Conservation (phyloP, 176 grass and related monocot genomes). For the Oryza longistaminata region DNA sequence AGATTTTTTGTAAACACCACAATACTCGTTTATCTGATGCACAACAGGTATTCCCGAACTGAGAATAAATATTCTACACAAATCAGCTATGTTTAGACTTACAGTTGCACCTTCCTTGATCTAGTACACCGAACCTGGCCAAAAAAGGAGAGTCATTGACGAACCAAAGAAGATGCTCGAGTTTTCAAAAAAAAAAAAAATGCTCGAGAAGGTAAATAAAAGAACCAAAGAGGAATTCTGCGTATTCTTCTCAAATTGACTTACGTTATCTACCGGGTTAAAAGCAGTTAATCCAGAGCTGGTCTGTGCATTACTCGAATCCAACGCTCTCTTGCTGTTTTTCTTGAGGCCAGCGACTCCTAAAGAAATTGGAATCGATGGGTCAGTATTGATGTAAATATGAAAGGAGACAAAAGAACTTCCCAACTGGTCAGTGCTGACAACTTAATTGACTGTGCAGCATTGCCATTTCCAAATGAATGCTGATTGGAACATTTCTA, state of each 20-base stretch:
- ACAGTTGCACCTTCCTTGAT: constrained; percentile 44
- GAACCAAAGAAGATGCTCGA: neutral
- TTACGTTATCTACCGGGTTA: constrained; percentile 37
- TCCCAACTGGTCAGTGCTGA: neutral
- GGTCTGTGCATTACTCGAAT: constrained; percentile 29
- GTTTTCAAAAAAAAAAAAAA: no score
- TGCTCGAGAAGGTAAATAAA: neutral
- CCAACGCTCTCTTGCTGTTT: constrained; percentile 54
- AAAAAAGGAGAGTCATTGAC: neutral
- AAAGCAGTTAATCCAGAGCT: constrained; percentile 38
- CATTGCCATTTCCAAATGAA: neutral
- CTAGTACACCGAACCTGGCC: constrained; percentile 47
- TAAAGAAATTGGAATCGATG: neutral
- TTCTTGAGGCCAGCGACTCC: constrained; percentile 25
- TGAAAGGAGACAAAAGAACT: neutral
- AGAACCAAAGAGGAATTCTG: neutral
- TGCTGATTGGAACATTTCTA: constrained; percentile 9
- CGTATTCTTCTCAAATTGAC: constrained; percentile 12
- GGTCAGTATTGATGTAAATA: constrained; percentile 7
- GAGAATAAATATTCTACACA: neutral
- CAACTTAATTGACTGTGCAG: neutral
- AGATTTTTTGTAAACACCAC: neutral
- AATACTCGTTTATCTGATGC: neutral
- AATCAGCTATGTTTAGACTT: constrained; percentile 3
- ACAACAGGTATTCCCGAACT: neutral